Base-by-base conservation (phyloP, 768 basidiomycete species). In the Lenzites betulinus region DNA sequence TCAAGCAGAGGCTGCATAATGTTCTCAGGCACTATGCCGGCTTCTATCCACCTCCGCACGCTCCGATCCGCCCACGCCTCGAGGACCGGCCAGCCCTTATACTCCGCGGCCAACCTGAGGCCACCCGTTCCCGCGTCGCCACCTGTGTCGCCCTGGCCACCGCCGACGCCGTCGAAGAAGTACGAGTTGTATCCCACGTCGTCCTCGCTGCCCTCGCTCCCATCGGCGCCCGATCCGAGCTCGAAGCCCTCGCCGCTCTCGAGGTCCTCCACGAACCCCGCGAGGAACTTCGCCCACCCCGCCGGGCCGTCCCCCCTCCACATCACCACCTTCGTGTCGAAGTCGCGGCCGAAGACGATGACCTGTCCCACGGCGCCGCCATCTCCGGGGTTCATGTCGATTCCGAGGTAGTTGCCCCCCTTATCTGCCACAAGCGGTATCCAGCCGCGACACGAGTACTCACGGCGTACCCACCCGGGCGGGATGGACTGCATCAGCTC, bases 291-390 rank as follows among this genome's bases (percentile, higher is more conserved):
- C 36, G 93, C 97, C 96, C 97, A 99, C 4, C 96, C 97, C 11
- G 83, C 87, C 16, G 83, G 81, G 8, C 95, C 94, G 58, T 98
- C 94, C 8, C 97, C 97, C 52, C 83, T 81, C 87, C 90, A 98
- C 47, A 98, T 79, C 42, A 98, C 95, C 38, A 97, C 92, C 71
- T 99, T 99, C 12, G 93, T 90, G 74, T 99, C 97, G 74, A 98
- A 98, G 71, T 98, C 97, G 51, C 97, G 85, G n/a, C 97, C 97
- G 72, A 98, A 99, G 50, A 98, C 88, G 59, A 99, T 97, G 48
- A 98, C 96, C 71, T 99, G 97, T 7, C 97, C 97, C 55, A 81
- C 79, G 9, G 82, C 76, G 44, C 94, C 95, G 48, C 76, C 75
- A 69, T 88, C 86, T 9, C 72, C 91, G 8, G 96, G 96, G 74